Percentiles rank a stretch among this genome's conserved stretches.
These are phyloP conservation scores for Pneumocystis carinii DNA, from an alignment of 1,139 yeast genomes.

Conservation along the genomic window DNA sequence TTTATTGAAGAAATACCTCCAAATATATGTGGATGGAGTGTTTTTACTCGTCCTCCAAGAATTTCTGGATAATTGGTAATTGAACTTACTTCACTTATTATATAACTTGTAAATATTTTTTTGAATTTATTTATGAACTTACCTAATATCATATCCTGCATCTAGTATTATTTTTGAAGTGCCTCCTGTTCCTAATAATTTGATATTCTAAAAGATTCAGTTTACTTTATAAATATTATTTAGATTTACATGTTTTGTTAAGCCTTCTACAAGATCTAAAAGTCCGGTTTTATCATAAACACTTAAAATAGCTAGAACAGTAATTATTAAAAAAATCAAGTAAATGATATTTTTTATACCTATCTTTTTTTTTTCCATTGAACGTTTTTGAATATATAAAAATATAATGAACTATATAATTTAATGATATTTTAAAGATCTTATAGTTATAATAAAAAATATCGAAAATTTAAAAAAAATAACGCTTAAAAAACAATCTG, in stretches of 20 bases:
- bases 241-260: constrained; percentile 48
- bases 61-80: constrained; percentile 97
- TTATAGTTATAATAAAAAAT: neutral
- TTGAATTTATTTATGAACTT: constrained; percentile 4
- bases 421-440: neutral
- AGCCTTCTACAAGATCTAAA: constrained; percentile 88
- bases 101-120: neutral
- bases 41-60: constrained; percentile 96
- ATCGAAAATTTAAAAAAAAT: neutral
- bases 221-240: neutral
- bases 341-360: neutral
- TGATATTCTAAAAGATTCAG: neutral
- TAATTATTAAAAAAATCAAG: neutral
- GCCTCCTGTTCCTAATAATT: constrained; percentile 35
- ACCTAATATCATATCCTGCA: constrained; percentile 91
- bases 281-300: constrained; percentile 96
- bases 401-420: neutral
- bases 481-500: neutral
- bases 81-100: constrained; percentile 53
- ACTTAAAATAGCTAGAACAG: constrained; percentile 63
- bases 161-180: constrained; percentile 88
- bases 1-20: constrained; percentile 25
- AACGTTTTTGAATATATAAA: neutral
- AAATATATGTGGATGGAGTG: constrained; percentile 96
- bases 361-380: neutral